These are phyloP conservation scores for Globisporangium cystogenes DNA, from an alignment of 352 stramenopile genomes.

Conservation along the genomic window DNA sequence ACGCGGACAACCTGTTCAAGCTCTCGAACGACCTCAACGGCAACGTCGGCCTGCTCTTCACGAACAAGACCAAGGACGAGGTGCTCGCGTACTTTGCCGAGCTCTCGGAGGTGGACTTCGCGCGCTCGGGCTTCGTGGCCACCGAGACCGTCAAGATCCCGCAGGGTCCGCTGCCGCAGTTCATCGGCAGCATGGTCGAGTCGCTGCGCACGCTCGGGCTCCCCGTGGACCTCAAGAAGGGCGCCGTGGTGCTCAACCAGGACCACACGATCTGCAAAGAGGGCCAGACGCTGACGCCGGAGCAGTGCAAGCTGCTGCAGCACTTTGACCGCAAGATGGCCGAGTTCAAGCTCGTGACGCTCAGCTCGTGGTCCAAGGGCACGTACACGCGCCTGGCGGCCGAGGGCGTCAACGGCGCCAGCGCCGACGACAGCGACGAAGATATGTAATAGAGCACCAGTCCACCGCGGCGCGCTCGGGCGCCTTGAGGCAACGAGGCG, in stretches of 20 bases:
- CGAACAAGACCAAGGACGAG: constrained; percentile 85
- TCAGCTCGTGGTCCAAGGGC: constrained; percentile 75
- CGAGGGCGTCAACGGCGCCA: constrained; percentile 30
- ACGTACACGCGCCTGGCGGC: constrained; percentile 67
- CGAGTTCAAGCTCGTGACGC: constrained; percentile 76
- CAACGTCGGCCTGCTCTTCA: constrained; percentile 95
- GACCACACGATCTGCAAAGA: constrained; percentile 94
- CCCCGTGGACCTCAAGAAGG: constrained; percentile 96
- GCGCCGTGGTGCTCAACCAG: constrained; percentile 88
- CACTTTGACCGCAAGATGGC: constrained; percentile 89
- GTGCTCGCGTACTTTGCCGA: constrained; percentile 91
- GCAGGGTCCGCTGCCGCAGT: constrained; percentile 87
- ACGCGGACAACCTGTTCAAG: constrained; percentile 92
- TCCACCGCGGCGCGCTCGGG: neutral
- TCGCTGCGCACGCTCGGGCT: constrained; percentile 94
- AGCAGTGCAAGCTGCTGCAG: constrained; percentile 95
- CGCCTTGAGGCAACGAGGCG: neutral
- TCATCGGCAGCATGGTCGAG: constrained; percentile 96
- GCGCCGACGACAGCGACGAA: constrained; percentile 26
- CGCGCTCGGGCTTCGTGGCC: constrained; percentile 90
- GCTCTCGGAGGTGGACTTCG: constrained; percentile 91
- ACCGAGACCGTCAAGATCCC: constrained; percentile 87
- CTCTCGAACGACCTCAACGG: constrained; percentile 90
- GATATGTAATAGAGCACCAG: constrained; percentile 19
- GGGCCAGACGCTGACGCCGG: constrained; percentile 91